Evolutionary conservation across 2,329 filamentous ascomycete species (phyloP), one percentile per base, ranked within the genome.

Genomic region (Calonectria honghensis): DNA sequence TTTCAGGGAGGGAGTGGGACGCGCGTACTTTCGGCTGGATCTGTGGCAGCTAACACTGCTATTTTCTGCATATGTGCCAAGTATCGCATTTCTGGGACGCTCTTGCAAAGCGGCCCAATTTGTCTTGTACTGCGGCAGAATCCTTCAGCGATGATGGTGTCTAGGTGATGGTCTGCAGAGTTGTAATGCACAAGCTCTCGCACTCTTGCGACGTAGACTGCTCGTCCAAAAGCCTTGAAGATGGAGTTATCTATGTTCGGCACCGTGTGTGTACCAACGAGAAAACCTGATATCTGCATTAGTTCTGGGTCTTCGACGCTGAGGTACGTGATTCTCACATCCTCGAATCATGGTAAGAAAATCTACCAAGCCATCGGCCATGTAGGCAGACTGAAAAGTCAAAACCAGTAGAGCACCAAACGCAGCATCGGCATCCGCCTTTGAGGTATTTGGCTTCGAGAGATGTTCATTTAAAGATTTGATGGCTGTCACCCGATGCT

Each of bases 281-380:
- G 74, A 68, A 81, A 82, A 41, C 81, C 81, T 82, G 35, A 5
- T 2, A 0, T 32, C 18, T 39, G 29, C 14, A 9, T 37, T 54
- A 65, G 37, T 66, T 50, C 37, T 6, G 5, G 4, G 20, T 1
- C 5, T n/a, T 1, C 24, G 5, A 11, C 3, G 3, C 31, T 5
- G 27, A 5, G 20, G 54, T 73, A 5, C 61, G 61, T 37, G 29
- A 77, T 52, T 35, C 78, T 72, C 78, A 81, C 85, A 87, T 2
- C 85, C 85, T 31, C 85, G 79, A 45, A 84, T 73, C 84, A 86
- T 86, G 20, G 82, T 78, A 6, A 87, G 66, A 63, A 85, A 87
- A 73, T 87, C 85, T 13, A 75, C 73, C 77, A 87, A 81, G 32
- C 86, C 85, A 27, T 87, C 85, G 1, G 79, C 68, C 84, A 87